Base-by-base conservation (phyloP, 176 grass and related monocot species). In the Rhynchospora breviuscula region DNA sequence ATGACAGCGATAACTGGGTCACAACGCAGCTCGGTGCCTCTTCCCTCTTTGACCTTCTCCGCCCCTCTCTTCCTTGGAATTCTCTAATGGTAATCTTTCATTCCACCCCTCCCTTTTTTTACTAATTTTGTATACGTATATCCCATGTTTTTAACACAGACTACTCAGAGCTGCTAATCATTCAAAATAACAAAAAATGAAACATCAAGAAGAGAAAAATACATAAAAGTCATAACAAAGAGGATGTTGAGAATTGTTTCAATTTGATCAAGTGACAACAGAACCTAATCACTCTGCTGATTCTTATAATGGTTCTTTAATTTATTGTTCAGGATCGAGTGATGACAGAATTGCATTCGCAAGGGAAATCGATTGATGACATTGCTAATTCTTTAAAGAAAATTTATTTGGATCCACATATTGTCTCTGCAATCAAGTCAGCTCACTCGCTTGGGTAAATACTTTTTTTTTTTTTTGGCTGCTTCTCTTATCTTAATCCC, bases 1-100 rank as follows among this genome's bases (percentile, higher is more conserved):
- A 89, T 79, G 94, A 97, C 87, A 97, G 90, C 88, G 91, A 97
- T 82, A 66, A 90, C 68, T 97, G 91, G 91, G 90, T 94, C 72
- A 77, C 92, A 67, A 89, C 88, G 80, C 57, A 88, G 78, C 88
- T 94, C 82, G 90, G 91, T 44, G 89, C 63, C 88, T 47, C 87
- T 73, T 86, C 83, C 53, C 79, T 85, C 8, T 97, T 94, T 83
- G 56, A 83, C 57, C 87, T 81, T 81, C 90, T 92, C 14, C 90
- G 85, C 68, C 81, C 81, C 23, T 89, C 91, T 78, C 85, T 97
- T 84, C 73, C 53, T 73, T 97, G 92, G 94, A 97, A 97, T 43
- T 63, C 92, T 12, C 91, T 91, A 74, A 92, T 92, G 80, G 94
- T 97, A 83, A 7, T 45, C 14, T 65, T 58, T 59, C 52, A 17